Base-by-base conservation (phyloP, 345 rosid genomes). In the Conringia planisiliqua region DNA sequence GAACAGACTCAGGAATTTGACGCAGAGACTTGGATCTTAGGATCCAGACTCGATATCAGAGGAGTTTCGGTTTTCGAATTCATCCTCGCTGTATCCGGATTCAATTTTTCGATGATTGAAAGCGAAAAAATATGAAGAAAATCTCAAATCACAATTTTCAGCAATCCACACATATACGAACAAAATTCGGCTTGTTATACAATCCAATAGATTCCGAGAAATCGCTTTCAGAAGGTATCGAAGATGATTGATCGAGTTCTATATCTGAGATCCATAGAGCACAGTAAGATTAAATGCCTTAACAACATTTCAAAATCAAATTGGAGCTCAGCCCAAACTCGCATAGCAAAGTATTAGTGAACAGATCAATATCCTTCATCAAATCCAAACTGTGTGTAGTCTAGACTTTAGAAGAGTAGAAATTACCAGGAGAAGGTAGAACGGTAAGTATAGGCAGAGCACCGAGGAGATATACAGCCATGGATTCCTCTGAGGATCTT, bases 401-500 rank as follows among this genome's bases (percentile, higher is more conserved):
- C 4, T 40, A 54, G n/a, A n/a, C n/a, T n/a, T n/a, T n/a, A n/a
- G 43, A 51, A 70, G 3, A 26, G 64, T 76, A 76, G 59, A 73
- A 75, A 56, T 33, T 80, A 89, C 97, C 96, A 89, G 63, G 52
- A 71, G 88, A 86, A 85, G 40, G 67, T 48, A 69, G 86, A 72
- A 72, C 66, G 80, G 71, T 74, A 64, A 79, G 79, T 62, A 10
- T 61, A 74, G 57, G 66, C 68, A 55, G 71, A 76, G 68, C 76
- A 79, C 11, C 85, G 84, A 82, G 99, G 98, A 81, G 98, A 95
- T 68, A 84, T 80, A 83, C 99, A 85, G 55, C 86, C 82, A 87
- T 82, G 84, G 44, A 95, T 88, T 47, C 92, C 85, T 59, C 84
- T 84, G 80, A 84, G 69, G 74, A 89, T 78, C 64, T 84, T 90